Evolutionary conservation across 129 eudicot species (phyloP).

Genomic region (Escallonia rubra): DNA sequence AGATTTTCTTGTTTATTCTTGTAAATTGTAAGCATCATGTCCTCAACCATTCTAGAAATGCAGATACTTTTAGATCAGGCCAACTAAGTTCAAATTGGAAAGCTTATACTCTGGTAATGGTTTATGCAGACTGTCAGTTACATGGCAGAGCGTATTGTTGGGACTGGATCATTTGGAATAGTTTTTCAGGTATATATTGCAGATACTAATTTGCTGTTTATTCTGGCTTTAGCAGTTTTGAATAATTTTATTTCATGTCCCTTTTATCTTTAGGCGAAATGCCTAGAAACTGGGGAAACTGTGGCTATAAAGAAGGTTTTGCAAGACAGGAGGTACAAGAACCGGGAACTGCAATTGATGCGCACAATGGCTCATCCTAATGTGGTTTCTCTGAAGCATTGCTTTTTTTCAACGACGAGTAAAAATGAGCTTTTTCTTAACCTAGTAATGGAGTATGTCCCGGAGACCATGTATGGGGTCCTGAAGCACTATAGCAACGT

Average conservation of each 20-base stretch:
- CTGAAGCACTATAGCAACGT: constrained; percentile 61
- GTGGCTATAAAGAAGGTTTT: constrained; percentile 91
- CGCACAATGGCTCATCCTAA: constrained; percentile 88
- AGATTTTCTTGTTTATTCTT: no score
- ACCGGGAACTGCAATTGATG: constrained; percentile 92
- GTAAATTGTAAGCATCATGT: no score
- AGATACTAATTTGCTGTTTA: not conserved
- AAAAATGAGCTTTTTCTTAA: constrained; percentile 75
- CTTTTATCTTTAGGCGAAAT: constrained; percentile 55
- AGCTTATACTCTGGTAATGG: not conserved
- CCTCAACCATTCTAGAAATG: not conserved
- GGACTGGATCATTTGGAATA: constrained; percentile 95
- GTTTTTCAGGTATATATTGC: constrained; percentile 67
- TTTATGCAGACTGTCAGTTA: constrained; percentile 79
- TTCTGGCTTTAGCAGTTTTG: not conserved
- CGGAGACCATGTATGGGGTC: constrained; percentile 70
- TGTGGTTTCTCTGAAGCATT: constrained; percentile 77
- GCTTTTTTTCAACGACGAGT: constrained; percentile 85
- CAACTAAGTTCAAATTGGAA: not conserved
- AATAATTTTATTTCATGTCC: not conserved
- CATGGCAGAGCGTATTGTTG: constrained; percentile 96
- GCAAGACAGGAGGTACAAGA: constrained; percentile 90
- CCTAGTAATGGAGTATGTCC: constrained; percentile 93
- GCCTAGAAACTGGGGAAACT: constrained; percentile 86
- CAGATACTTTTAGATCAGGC: not conserved